Evolutionary conservation across 2,329 filamentous ascomycete genomes (phyloP).

Genomic region (Helotiales sp.): DNA sequence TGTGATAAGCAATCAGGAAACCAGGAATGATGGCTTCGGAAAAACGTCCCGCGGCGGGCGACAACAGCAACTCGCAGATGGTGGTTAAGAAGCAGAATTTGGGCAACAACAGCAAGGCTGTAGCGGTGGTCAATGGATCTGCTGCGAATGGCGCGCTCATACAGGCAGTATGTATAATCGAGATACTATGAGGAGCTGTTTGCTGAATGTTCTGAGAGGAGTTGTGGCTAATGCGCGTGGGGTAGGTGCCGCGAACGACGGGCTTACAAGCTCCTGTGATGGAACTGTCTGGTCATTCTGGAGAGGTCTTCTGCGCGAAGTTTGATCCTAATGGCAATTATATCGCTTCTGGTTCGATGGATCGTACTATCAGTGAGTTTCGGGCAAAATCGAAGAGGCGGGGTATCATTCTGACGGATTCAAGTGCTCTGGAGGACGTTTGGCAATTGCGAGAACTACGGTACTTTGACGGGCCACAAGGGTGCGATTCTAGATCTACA

Average conservation of each 20-base stretch:
- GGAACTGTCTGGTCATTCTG: slow-evolving; percentile 83
- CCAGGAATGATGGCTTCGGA: slow-evolving; percentile 75
- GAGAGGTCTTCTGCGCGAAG: slow-evolving; percentile 87
- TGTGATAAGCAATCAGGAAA: background rate
- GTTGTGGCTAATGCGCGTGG: slow-evolving; percentile 33
- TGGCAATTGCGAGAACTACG: slow-evolving; percentile 93
- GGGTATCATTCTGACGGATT: slow-evolving; percentile 30
- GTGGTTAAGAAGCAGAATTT: slow-evolving; percentile 89
- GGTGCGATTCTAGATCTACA: slow-evolving; percentile 90
- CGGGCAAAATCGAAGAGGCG: background rate
- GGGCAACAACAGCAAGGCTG: slow-evolving; percentile 53
- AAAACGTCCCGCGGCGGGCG: slow-evolving; percentile 87
- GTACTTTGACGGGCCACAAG: slow-evolving; percentile 84
- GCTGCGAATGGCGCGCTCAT: slow-evolving; percentile 66
- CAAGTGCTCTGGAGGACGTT: slow-evolving; percentile 92
- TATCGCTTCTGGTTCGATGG: slow-evolving; percentile 95
- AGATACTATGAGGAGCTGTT: slow-evolving; percentile 13
- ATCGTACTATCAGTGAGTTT: slow-evolving; percentile 80
- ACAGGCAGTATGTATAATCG: slow-evolving; percentile 61
- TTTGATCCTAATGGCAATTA: slow-evolving; percentile 88
- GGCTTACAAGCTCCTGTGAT: slow-evolving; percentile 88
- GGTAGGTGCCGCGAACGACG: slow-evolving; percentile 77
- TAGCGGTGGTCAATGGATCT: slow-evolving; percentile 61
- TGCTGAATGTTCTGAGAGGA: slow-evolving; percentile 29
- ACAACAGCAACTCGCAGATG: slow-evolving; percentile 78